Evolutionary conservation across 1,284 basidiomycete genomes (phyloP), one percentile per base, ranked within the genome.

Genomic region (Rhodotorula sp.): DNA sequence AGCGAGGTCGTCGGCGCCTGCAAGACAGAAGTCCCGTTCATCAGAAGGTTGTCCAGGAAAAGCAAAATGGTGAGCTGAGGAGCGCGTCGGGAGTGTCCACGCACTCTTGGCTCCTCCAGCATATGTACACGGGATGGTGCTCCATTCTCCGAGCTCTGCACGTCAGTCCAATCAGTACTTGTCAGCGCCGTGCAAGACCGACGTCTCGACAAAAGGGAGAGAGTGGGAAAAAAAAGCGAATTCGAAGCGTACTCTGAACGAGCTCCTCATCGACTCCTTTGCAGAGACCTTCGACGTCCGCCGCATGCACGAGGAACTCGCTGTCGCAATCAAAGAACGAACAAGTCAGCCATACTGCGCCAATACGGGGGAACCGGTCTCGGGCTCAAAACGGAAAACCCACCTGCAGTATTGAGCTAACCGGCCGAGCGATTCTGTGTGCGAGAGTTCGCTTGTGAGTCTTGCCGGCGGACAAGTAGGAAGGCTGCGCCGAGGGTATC

Each of bases 211-310:
- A 42, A 10, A 12, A 42, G 37, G 10, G 37, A 42, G 37, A 42
- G 37, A 26, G 22, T 24, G 26, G 29, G 26, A 26, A 15, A 22
- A 15, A 22, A 42, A 10, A 42, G 8, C 8, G 20, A 6, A 14
- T 22, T 0, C 26, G 17, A 14, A 5, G 57, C 74, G 24, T 18
- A 91, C 95, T 88, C 74, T 82, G 76, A 10, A 99, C 95, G 12
- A 99, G 86, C 42, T 90, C 87, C 79, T 93, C 87, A 79, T 99
- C 96, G 70, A 99, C 95, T 1, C 96, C 96, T 82, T 94, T 88
- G 81, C 96, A 99, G 45, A 99, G 83, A 0, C 96, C 96, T 80
- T 99, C 96, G 6, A 99, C 94, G 77, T 99, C 96, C 7, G 96
- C 96, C 0, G 96, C 95, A 81, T 99, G 96, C 56, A 99, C 87